Evolutionary conservation across 305 asterid species (phyloP).

Genomic region (Fraxinus sp.): DNA sequence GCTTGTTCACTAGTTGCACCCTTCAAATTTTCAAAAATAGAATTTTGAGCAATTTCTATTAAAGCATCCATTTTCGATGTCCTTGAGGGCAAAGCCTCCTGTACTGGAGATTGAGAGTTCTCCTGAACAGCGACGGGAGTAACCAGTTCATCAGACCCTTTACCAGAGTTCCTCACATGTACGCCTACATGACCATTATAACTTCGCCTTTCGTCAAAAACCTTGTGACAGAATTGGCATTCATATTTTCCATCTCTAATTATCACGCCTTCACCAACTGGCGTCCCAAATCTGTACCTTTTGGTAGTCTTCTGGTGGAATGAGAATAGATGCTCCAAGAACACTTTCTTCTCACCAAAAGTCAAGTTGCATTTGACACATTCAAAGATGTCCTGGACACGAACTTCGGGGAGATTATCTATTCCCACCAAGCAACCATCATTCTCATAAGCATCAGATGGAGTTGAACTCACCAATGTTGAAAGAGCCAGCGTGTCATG

Average conservation of each 20-base stretch:
- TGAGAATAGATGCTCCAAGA: conserved; percentile 79
- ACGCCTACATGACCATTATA: conserved; percentile 83
- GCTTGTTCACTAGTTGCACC: conserved; percentile 35
- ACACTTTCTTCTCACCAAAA: conserved; percentile 65
- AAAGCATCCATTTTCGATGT: conserved; percentile 55
- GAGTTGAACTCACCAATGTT: conserved; percentile 31
- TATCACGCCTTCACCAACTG: conserved; percentile 79
- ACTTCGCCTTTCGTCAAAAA: conserved; percentile 70
- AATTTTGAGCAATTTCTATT: conserved; percentile 52
- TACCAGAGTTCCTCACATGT: conserved; percentile 69
- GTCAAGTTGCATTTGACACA: conserved; percentile 73
- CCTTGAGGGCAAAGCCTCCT: conserved; percentile 35
- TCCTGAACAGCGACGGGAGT: conserved; percentile 31
- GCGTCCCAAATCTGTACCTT: conserved; percentile 61
- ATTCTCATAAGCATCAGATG: conserved; percentile 39
- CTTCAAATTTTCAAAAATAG: conserved; percentile 38
- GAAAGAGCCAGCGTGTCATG: conserved; percentile 38
- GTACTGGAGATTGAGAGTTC: conserved; percentile 38
- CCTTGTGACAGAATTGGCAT: conserved; percentile 93
- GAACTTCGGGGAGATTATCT: conserved; percentile 89
- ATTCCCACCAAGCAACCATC: conserved; percentile 52
- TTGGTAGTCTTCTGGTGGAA: conserved; percentile 81
- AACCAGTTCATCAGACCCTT: conserved; percentile 44
- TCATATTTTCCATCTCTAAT: conserved; percentile 76
- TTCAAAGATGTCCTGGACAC: conserved; percentile 72